phyloP scores from a whole-genome alignment of 768 basidiomycete species.

The Boletus tomentosulus region DNA sequence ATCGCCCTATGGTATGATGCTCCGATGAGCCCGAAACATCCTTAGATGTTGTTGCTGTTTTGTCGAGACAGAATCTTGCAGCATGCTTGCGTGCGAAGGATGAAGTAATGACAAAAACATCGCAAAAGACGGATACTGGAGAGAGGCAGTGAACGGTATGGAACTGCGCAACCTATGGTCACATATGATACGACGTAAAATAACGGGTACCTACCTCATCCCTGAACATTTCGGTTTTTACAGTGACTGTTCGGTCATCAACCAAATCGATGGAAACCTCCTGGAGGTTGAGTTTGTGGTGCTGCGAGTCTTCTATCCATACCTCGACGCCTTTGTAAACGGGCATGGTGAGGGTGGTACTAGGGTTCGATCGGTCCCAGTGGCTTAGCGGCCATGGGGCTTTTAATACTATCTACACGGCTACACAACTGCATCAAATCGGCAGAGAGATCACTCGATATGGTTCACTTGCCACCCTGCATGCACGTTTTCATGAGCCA shows the following conservation, averaged over 20 bases:
- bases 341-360: conserved; percentile 9
- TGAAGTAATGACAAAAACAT: conserved; percentile 7
- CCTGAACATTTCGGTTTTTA: conserved; percentile 7
- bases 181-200: not conserved
- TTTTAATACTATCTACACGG: conserved; percentile 1
- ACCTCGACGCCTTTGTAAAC: conserved; percentile 12
- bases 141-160: conserved; percentile 18
- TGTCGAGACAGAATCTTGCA: conserved; percentile 14
- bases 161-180: not conserved
- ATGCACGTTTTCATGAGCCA: not conserved
- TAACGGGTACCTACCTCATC: conserved; percentile 6
- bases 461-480: not conserved
- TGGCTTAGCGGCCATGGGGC: not conserved
- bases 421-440: conserved; percentile 6
- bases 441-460: not conserved
- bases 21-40: conserved; percentile 6
- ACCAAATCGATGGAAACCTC: conserved; percentile 8
- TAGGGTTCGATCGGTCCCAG: not conserved
- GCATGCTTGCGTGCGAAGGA: conserved; percentile 1
- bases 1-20: not conserved
- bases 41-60: not conserved
- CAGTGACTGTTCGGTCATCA: conserved; percentile 8
- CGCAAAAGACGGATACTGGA: conserved; percentile 13
- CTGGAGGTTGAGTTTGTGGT: conserved; percentile 3
- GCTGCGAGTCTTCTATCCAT: conserved; percentile 16